A percentile compares a stretch with the other conserved stretches of the same genome.
Conservation (phyloP, 768 basidiomycete genomes). For the Plicaturopsis crispa region DNA sequence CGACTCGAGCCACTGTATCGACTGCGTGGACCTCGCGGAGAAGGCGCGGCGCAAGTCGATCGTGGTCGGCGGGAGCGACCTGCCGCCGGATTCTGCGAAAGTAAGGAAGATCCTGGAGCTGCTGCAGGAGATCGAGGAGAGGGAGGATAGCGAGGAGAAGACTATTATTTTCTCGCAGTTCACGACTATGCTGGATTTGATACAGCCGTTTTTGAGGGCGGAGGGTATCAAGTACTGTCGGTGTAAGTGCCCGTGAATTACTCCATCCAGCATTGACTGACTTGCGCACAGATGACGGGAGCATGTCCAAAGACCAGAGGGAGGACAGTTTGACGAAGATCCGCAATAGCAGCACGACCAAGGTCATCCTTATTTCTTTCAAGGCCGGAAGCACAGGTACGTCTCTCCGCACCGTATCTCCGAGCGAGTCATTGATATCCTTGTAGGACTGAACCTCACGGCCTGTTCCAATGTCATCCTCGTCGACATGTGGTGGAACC, state of each 20-base stretch:
- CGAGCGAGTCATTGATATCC: constrained; percentile 1
- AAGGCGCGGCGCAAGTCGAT: constrained; percentile 36
- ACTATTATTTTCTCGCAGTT: constrained; percentile 96
- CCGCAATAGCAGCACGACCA: constrained; percentile 43
- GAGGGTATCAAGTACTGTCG: constrained; percentile 68
- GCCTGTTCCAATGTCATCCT: constrained; percentile 93
- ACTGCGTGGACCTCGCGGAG: constrained; percentile 48
- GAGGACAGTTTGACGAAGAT: constrained; percentile 72
- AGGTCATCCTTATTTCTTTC: constrained; percentile 91
- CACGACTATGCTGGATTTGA: constrained; percentile 78
- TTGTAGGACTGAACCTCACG: constrained; percentile 77
- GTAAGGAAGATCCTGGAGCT: constrained; percentile 76
- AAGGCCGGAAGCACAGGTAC: constrained; percentile 91
- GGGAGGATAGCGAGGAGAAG: constrained; percentile 64
- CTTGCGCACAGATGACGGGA: constrained; percentile 73
- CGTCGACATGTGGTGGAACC: constrained; percentile 94
- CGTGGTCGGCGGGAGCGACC: constrained; percentile 19
- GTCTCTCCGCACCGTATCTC: constrained; percentile 10
- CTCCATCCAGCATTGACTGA: too few relatives aligned
- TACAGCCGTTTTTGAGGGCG: constrained; percentile 76
- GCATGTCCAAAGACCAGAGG: constrained; percentile 71
- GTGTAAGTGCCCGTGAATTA: constrained; percentile 64
- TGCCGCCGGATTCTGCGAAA: constrained; percentile 78
- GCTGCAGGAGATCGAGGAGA: constrained; percentile 53
- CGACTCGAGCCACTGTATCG: constrained; percentile 44